These are phyloP conservation scores for Filobasidium uniguttulatum DNA, from an alignment of 1,284 basidiomycete genomes.

Conservation along the genomic window DNA sequence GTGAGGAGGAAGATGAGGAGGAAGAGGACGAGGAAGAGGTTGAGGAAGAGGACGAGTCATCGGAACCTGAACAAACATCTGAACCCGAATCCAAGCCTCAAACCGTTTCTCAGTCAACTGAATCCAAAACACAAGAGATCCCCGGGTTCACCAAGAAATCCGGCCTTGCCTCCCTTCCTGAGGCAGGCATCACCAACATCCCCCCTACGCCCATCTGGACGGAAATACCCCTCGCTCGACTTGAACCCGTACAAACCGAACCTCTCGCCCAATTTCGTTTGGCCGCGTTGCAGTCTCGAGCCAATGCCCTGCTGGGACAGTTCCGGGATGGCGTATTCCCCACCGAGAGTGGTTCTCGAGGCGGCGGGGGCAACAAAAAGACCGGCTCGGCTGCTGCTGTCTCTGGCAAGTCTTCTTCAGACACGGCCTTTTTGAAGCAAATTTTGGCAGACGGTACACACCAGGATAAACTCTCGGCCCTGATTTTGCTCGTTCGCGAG, in stretches of 20 bases:
- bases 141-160: constrained; percentile 14
- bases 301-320: constrained; percentile 18
- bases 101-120: constrained; percentile 9
- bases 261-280: constrained; percentile 23
- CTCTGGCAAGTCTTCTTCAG: constrained; percentile 44
- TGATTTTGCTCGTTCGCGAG: constrained; percentile 79
- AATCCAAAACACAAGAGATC: constrained; percentile 7
- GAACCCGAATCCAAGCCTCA: neutral
- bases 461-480: constrained; percentile 81
- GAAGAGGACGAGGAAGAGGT: neutral
- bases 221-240: constrained; percentile 9
- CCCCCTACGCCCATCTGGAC: constrained; percentile 15
- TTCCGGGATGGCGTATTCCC: constrained; percentile 15
- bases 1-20: neutral
- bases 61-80: constrained; percentile 15
- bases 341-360: constrained; percentile 20
- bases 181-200: constrained; percentile 11
- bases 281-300: constrained; percentile 24
- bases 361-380: constrained; percentile 21
- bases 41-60: constrained; percentile 25
- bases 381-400: constrained; percentile 23
- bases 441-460: constrained; percentile 79
- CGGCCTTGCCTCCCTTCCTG: neutral
- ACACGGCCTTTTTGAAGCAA: constrained; percentile 65
- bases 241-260: constrained; percentile 16